Evolutionary conservation across 2,329 filamentous ascomycete genomes (phyloP).

Genomic region (Cladosporium oxysporum): DNA sequence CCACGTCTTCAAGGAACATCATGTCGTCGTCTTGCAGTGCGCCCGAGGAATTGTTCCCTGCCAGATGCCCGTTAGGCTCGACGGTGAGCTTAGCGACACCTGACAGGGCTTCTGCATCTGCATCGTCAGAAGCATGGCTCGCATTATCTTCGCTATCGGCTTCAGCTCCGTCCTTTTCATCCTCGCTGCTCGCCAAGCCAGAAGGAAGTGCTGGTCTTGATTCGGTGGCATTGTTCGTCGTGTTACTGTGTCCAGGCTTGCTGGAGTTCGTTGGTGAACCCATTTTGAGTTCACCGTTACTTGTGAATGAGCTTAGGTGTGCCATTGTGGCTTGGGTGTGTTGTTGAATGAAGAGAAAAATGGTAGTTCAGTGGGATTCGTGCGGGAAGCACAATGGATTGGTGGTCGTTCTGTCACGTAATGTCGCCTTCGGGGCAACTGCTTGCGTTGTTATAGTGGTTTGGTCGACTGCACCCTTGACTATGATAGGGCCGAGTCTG

Average conservation of each 20-base stretch:
- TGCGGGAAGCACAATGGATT: constrained; percentile 4
- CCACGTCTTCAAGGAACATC: constrained; percentile 28
- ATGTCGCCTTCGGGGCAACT: constrained; percentile 23
- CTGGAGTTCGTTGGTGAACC: background rate
- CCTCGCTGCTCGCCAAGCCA: constrained; percentile 25
- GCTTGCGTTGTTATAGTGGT: constrained; percentile 16
- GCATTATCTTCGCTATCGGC: constrained; percentile 27
- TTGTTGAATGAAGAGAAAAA: background rate
- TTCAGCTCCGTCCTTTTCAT: constrained; percentile 28
- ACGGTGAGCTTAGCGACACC: constrained; percentile 26
- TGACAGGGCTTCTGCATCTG: constrained; percentile 37
- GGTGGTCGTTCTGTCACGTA: constrained; percentile 5
- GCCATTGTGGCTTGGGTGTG: constrained; percentile 8
- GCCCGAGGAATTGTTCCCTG: constrained; percentile 28
- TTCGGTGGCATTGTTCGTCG: constrained; percentile 22
- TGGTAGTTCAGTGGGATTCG: background rate
- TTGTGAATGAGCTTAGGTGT: constrained; percentile 1
- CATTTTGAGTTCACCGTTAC: constrained; percentile 4
- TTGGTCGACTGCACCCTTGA: constrained; percentile 17
- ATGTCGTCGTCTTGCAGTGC: constrained; percentile 23
- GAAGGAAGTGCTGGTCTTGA: constrained; percentile 11
- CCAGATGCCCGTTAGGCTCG: constrained; percentile 27
- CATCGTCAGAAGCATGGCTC: constrained; percentile 29
- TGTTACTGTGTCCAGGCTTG: constrained; percentile 16
- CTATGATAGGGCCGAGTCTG: constrained; percentile 19